Conservation (phyloP, 2,329 filamentous ascomycete species). For the Colletotrichum melonis region DNA sequence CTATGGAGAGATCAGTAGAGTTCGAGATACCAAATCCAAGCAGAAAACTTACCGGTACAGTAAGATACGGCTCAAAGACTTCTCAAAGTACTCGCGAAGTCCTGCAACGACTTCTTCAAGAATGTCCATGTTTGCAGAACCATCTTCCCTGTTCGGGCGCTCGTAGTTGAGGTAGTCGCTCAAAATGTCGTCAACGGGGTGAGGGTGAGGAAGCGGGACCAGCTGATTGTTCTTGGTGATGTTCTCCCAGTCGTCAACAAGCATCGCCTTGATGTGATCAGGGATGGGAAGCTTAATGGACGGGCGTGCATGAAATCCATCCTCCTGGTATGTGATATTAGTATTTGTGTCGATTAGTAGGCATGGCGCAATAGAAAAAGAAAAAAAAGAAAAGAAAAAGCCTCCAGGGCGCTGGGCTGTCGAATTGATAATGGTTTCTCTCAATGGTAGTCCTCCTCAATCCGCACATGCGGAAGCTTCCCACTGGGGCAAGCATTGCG, state of each 20-base stretch:
- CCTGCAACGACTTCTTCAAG: slow-evolving; percentile 90
- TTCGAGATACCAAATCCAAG: background rate
- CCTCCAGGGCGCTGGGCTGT: slow-evolving; percentile 21
- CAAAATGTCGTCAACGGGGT: slow-evolving; percentile 81
- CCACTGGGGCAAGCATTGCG: background rate
- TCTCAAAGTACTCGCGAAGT: slow-evolving; percentile 94
- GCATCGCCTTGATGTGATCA: slow-evolving; percentile 88
- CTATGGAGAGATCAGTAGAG: slow-evolving; percentile 53
- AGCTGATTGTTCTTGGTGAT: slow-evolving; percentile 95
- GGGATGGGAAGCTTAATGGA: slow-evolving; percentile 89
- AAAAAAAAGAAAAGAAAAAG: background rate
- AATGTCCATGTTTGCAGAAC: slow-evolving; percentile 82
- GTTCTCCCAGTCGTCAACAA: slow-evolving; percentile 99
- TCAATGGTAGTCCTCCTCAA: background rate
- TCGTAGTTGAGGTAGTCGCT: slow-evolving; percentile 83
- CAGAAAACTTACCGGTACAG: slow-evolving; percentile 73
- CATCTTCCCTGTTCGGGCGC: slow-evolving; percentile 71
- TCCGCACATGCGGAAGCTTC: background rate
- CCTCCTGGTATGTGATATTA: slow-evolving; percentile 72
- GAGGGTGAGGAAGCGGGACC: slow-evolving; percentile 82
- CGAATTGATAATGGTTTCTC: background rate
- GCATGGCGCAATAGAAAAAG: background rate
- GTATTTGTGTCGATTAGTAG: background rate
- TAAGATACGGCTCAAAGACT: slow-evolving; percentile 85
- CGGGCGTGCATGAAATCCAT: slow-evolving; percentile 84